phyloP scores from a whole-genome alignment of 768 basidiomycete genomes.

The Polyporus arcularius region DNA sequence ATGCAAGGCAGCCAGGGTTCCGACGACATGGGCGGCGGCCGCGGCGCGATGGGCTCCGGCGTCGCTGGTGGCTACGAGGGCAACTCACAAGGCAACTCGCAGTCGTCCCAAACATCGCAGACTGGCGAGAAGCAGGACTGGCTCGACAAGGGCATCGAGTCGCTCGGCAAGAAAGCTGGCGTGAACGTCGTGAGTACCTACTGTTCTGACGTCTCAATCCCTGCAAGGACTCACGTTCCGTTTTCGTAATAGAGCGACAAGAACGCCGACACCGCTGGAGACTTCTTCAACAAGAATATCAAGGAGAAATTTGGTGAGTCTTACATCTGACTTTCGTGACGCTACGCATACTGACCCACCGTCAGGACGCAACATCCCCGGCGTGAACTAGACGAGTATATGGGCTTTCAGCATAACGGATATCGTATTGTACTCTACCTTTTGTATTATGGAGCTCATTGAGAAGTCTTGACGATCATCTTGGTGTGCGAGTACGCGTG shows the following conservation, averaged over 20 bases:
- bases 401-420: not conserved
- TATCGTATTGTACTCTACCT: not conserved
- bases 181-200: slow-evolving; percentile 23
- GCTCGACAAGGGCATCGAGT: slow-evolving; percentile 30
- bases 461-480: not conserved
- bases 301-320: slow-evolving; percentile 22
- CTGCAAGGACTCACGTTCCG: not conserved
- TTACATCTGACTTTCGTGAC: not conserved
- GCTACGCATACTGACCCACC: no score
- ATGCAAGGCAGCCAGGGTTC: slow-evolving; percentile 16
- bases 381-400: slow-evolving; percentile 20
- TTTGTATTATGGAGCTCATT: not conserved
- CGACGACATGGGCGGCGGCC: slow-evolving; percentile 26
- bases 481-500: not conserved
- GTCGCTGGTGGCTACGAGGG: slow-evolving; percentile 27
- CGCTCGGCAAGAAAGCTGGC: slow-evolving; percentile 26
- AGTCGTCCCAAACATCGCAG: slow-evolving; percentile 2
- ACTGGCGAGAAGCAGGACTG: slow-evolving; percentile 27
- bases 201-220: no score
- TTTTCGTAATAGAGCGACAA: slow-evolving; percentile 21
- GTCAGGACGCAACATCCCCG: slow-evolving; percentile 26
- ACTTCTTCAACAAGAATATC: slow-evolving; percentile 28
- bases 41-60: slow-evolving; percentile 28
- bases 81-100: slow-evolving; percentile 2
- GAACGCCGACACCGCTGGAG: slow-evolving; percentile 30